Evolutionary conservation across 345 rosid species (phyloP).

Genomic region (Erysimum cheiranthoides): DNA sequence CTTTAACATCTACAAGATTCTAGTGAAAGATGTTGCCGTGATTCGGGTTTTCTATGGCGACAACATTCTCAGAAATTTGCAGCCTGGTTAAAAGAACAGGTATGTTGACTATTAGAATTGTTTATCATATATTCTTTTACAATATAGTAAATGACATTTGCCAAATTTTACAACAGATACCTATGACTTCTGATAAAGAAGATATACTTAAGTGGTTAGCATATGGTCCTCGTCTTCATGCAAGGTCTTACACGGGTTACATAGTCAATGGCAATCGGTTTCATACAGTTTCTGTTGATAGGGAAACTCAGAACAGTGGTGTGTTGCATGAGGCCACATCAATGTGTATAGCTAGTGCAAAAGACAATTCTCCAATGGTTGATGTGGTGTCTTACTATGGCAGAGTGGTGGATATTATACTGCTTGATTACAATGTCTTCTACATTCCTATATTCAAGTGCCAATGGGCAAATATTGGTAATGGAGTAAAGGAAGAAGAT

Average conservation of each 20-base stretch:
- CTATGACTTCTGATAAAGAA: not conserved
- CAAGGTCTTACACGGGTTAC: not conserved
- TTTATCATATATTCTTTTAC: not conserved
- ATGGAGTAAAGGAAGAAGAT: not conserved
- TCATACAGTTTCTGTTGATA: not conserved
- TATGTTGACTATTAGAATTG: not conserved
- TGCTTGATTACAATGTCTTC: not conserved
- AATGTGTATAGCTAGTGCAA: not conserved
- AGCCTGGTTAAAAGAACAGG: not conserved
- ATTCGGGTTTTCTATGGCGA: not conserved
- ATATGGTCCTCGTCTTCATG: not conserved
- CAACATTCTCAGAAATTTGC: not conserved
- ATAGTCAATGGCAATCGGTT: not conserved
- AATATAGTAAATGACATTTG: not conserved
- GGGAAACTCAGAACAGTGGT: not conserved
- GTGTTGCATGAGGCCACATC: not conserved
- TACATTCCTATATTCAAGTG: not conserved
- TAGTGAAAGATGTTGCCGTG: not conserved
- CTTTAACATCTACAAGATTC: not conserved
- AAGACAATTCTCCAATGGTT: not conserved
- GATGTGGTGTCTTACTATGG: not conserved
- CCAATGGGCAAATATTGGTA: not conserved
- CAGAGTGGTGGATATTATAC: not conserved
- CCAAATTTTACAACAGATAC: not conserved
- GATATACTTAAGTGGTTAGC: conserved; percentile 1